A percentile compares a stretch with the other conserved stretches of the same genome.
These are phyloP conservation scores for Tylopilus sp. DNA, from an alignment of 1,284 basidiomycete genomes.

Conservation along the genomic window DNA sequence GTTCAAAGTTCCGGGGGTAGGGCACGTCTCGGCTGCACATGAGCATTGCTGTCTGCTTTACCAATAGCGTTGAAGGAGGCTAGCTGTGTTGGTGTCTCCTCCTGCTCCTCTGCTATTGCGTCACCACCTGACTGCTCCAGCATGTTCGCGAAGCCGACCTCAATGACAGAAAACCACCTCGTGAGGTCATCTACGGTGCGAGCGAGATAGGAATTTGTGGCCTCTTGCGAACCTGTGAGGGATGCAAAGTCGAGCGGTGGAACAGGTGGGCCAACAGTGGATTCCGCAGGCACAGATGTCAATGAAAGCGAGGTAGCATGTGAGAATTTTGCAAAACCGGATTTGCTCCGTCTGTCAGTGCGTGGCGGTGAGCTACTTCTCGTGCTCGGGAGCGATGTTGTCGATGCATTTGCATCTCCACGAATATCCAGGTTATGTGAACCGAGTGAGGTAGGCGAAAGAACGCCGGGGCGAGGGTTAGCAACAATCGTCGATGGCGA, in stretches of 20 bases:
- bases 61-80: slow-evolving; percentile 16
- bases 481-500: slow-evolving; percentile 62
- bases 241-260: slow-evolving; percentile 65
- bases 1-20: slow-evolving; percentile 20
- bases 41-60: slow-evolving; percentile 9
- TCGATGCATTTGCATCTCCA: slow-evolving; percentile 29
- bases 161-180: slow-evolving; percentile 77
- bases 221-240: slow-evolving; percentile 57
- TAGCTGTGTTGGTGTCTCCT: slow-evolving; percentile 34
- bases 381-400: slow-evolving; percentile 39
- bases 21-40: slow-evolving; percentile 12
- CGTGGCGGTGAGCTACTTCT: slow-evolving; percentile 39
- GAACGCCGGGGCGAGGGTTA: slow-evolving; percentile 41
- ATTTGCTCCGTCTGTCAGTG: slow-evolving; percentile 27
- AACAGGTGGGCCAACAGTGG: slow-evolving; percentile 42
- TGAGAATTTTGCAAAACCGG: slow-evolving; percentile 25
- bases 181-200: slow-evolving; percentile 76
- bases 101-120: slow-evolving; percentile 59
- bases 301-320: slow-evolving; percentile 31
- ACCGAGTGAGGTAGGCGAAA: slow-evolving; percentile 41
- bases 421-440: slow-evolving; percentile 31
- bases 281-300: slow-evolving; percentile 31
- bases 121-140: slow-evolving; percentile 49
- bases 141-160: slow-evolving; percentile 64
- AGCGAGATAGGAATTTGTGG: slow-evolving; percentile 70